Conservation (phyloP, 306 rosid genomes). For the Glycyrrhiza uralensis region DNA sequence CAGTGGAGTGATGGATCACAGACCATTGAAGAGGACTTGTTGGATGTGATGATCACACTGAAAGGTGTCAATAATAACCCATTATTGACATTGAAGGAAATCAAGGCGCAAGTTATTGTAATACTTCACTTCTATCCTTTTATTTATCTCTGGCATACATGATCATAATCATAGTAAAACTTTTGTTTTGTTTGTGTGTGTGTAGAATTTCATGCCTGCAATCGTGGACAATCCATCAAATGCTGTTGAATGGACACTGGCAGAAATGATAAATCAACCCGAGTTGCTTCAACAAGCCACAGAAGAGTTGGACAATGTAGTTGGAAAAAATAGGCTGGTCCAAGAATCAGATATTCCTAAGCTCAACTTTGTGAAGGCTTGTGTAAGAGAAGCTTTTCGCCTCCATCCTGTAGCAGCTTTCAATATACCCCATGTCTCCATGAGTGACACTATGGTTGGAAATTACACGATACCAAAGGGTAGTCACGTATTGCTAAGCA, state of each 20-base stretch:
- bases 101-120: constrained; percentile 42
- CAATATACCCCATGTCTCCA: constrained; percentile 39
- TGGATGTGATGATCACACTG: constrained; percentile 43
- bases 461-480: constrained; percentile 47
- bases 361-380: constrained; percentile 38
- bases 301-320: constrained; percentile 35
- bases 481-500: constrained; percentile 39
- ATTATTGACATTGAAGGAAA: constrained; percentile 32
- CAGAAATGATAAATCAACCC: constrained; percentile 44
- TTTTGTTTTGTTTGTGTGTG: too few relatives aligned
- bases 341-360: constrained; percentile 45
- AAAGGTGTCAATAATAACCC: constrained; percentile 25
- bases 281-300: constrained; percentile 28
- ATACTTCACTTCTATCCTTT: background rate
- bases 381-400: constrained; percentile 41
- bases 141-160: background rate
- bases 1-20: constrained; percentile 23
- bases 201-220: constrained; percentile 40
- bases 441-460: constrained; percentile 3
- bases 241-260: constrained; percentile 41
- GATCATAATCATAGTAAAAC: background rate
- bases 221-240: constrained; percentile 41
- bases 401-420: constrained; percentile 47
- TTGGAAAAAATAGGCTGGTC: constrained; percentile 29
- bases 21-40: constrained; percentile 25